Evolutionary conservation across 352 stramenopile species (phyloP), one percentile per base, ranked within the genome.

Genomic region (Pythium chondricola): DNA sequence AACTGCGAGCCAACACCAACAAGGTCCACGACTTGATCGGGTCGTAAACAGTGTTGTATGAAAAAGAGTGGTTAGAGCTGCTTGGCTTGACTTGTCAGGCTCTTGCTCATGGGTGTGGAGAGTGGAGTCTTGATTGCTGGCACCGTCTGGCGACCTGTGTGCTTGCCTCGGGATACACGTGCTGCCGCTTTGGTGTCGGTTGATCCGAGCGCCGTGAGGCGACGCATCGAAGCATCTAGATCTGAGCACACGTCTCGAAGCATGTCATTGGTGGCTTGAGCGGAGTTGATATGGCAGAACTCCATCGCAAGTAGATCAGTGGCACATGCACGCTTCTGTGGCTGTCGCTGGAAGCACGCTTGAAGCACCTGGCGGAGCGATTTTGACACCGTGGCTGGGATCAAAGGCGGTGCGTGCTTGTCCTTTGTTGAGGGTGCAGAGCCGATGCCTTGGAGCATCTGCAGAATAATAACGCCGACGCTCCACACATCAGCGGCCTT

Each of bases 1-100:
- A 65, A 21, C 54, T 90, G 6, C 73, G 78, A 4, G 54, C 69
- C 27, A 90, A 90, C 45, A 65, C 75, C 17, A 83, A 74, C 47
- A 90, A 90, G 55, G 82, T 90, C 46, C 82, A 82, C 38, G 73
- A 85, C 2, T 63, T 90, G 25, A 84, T 88, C 21, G 64, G 68
- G 1, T 54, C 35, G 10, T 44, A 25, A 38, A 16, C 8, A 17
- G 31, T 51, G 40, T 24, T 39, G 3, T 18, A 16, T 3, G 25
- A 53, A 45, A 32, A 43, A 29, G 10, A n/a, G 43, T 31, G 29
- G 31, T 33, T 31, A 5, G 22, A 21, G 39, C 22, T 20, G 36
- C 18, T 42, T n/a, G n/a, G n/a, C 13, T 13, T 13, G 29, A 33
- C 29, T 33, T 33, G 29, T 33, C 29, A 13, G 13, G 29, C 29